phyloP scores from a whole-genome alignment of 805 yeast genomes.

The Nakazawaea peltata region DNA sequence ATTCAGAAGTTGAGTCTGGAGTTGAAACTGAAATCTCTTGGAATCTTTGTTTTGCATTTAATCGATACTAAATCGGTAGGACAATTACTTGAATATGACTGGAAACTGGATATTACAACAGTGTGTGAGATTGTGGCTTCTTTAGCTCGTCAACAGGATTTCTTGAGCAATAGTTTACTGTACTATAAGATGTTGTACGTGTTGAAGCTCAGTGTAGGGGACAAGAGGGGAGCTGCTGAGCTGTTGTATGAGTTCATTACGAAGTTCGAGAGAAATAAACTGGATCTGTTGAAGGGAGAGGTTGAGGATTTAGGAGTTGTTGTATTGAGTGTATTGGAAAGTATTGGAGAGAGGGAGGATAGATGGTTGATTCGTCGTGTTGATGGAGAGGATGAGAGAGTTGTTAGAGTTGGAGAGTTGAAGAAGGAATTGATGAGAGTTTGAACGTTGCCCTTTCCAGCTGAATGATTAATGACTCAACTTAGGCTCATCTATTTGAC shows the following conservation, averaged over 20 bases:
- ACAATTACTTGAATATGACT: constrained; percentile 2
- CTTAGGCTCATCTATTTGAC: too few species aligned
- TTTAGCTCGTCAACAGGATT: constrained; percentile 5
- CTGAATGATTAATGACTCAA: too few species aligned
- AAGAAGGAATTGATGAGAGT: too few species aligned
- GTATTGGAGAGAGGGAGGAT: too few species aligned
- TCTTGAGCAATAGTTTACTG: constrained; percentile 18
- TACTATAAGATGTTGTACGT: constrained; percentile 43
- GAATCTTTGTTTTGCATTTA: constrained; percentile 6
- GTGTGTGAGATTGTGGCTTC: constrained; percentile 6
- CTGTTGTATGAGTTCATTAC: constrained; percentile 32
- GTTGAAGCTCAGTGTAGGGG: constrained; percentile 41
- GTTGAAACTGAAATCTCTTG: constrained; percentile 3
- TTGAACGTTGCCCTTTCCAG: too few species aligned
- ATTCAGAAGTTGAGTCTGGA: constrained; percentile 1
- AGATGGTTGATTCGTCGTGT: too few species aligned
- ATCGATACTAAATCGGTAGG: constrained; percentile 5
- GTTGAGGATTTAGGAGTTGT: too few species aligned
- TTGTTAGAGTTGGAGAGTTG: too few species aligned
- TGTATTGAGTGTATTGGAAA: too few species aligned
- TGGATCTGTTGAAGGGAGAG: neutral
- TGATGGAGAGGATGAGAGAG: too few species aligned
- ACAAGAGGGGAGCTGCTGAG: constrained; percentile 41
- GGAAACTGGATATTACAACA: constrained; percentile 1
- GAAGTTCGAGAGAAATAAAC: constrained; percentile 12